These are phyloP conservation scores for Salix udensis DNA, from an alignment of 345 rosid species.

Conservation along the genomic window DNA sequence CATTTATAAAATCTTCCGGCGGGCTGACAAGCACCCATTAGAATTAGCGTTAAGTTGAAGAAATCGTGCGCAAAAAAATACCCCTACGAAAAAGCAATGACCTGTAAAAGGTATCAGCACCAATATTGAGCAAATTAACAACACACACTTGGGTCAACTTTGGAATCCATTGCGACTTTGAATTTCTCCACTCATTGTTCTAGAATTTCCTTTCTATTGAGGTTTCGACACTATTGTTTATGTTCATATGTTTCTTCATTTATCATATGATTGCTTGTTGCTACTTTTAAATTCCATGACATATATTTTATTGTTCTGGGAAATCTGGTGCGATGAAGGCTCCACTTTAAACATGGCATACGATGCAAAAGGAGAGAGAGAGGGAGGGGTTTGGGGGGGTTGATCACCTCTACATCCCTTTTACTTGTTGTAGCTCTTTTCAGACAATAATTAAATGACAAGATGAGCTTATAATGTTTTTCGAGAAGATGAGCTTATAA, in stretches of 20 bases:
- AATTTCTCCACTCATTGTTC: constrained; percentile 21
- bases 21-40: constrained; percentile 26
- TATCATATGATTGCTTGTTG: not conserved
- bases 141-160: constrained; percentile 36
- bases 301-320: not conserved
- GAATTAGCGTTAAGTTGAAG: constrained; percentile 32
- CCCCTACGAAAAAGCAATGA: not conserved
- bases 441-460: constrained; percentile 1
- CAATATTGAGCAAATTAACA: constrained; percentile 8
- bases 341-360: constrained; percentile 17
- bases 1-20: not conserved
- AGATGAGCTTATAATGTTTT: not conserved
- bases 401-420: not conserved
- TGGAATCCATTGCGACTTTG: constrained; percentile 36
- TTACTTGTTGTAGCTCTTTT: not conserved
- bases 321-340: not conserved
- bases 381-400: too few species aligned
- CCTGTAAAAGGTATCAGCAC: constrained; percentile 9
- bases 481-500: not conserved
- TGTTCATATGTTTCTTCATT: not conserved
- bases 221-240: not conserved
- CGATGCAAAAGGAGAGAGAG: constrained; percentile 11
- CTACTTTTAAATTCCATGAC: not conserved
- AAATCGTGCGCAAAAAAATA: constrained; percentile 14
- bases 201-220: constrained; percentile 5